Base-by-base conservation (phyloP, 2,329 filamentous ascomycete species). In the Orbilia quercus region DNA sequence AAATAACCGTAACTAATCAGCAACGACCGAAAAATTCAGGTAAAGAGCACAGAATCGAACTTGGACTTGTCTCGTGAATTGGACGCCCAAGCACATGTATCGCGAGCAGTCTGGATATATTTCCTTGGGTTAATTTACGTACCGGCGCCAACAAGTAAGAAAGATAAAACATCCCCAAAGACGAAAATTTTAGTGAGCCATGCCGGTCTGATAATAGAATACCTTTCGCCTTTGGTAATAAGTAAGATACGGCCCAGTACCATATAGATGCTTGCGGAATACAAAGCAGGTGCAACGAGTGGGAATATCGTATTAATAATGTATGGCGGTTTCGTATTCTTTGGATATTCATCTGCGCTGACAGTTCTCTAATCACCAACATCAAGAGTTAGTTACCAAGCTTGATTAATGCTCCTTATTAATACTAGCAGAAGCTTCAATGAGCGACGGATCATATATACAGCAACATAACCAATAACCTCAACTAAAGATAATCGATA, bases 181-280 rank as follows among this genome's bases (percentile, higher is more conserved):
- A 88, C 85, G 70, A 88, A 88, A 31, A 84, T 80, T 65, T 82
- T 84, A 1, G 85, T 87, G 7, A 87, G 78, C 81, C 82, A 83
- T 2, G 70, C 80, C 0, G 80, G 78, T 1, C 79, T 75, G 36
- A 86, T 80, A 16, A 84, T 67, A 0, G 84, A 82, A 75, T 81
- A 79, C 0, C 78, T 66, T 20, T 81, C 79, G 1, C 81, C 83
- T 14, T 82, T 53, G 23, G 71, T 50, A 11, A 62, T 18, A 7
- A 38, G 5, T n/a, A 66, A 48, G 18, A 60, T 36, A 4, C 84
- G 80, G 3, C 82, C 82, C 1, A 85, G 80, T 12, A 81, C 80
- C 83, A 85, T 85, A 80, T 85, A 85, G 44, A 85, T 81, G 14
- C 82, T 81, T 2, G 84, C 84, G 22, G 84, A 82, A 77, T 82